Percentiles rank a stretch among this genome's conserved stretches.
Conservation (phyloP, 108 stramenopile genomes). For the Cyclotella kingstonii region DNA sequence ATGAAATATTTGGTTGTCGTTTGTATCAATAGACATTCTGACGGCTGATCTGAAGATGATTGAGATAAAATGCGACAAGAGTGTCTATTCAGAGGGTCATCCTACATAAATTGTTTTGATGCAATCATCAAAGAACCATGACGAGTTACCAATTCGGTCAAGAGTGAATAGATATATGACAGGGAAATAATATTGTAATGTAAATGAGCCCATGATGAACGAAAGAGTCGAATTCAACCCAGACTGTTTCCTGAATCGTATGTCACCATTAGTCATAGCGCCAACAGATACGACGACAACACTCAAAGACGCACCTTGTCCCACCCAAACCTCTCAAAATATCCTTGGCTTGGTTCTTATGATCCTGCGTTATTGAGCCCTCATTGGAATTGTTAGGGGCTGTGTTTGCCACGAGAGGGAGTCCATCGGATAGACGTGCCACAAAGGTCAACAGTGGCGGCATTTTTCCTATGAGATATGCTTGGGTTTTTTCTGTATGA, state of each 20-base stretch:
- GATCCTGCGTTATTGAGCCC: conserved; percentile 60
- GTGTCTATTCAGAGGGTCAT: not conserved
- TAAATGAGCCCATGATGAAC: too few species aligned
- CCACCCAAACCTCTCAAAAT: conserved; percentile 61
- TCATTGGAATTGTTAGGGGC: conserved; percentile 54
- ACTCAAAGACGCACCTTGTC: conserved; percentile 29
- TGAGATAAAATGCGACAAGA: not conserved
- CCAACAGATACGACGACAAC: too few species aligned
- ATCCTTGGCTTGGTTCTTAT: conserved; percentile 73
- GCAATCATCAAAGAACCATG: too few species aligned
- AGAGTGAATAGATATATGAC: too few species aligned
- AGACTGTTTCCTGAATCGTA: not conserved
- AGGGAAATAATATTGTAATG: too few species aligned
- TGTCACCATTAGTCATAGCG: not conserved
- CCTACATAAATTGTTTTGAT: too few species aligned
- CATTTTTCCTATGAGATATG: conserved; percentile 54
- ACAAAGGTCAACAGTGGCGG: conserved; percentile 88
- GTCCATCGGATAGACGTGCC: conserved; percentile 79
- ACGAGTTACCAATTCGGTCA: too few species aligned
- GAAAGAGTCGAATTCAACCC: too few species aligned
- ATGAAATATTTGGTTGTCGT: conserved; percentile 72
- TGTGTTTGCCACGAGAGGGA: conserved; percentile 76
- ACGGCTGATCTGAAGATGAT: conserved; percentile 29
- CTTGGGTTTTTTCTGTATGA: too few species aligned
- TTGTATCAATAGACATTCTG: conserved; percentile 75